Conservation (phyloP, 108 stramenopile genomes). For the Nitzschia sp. region DNA sequence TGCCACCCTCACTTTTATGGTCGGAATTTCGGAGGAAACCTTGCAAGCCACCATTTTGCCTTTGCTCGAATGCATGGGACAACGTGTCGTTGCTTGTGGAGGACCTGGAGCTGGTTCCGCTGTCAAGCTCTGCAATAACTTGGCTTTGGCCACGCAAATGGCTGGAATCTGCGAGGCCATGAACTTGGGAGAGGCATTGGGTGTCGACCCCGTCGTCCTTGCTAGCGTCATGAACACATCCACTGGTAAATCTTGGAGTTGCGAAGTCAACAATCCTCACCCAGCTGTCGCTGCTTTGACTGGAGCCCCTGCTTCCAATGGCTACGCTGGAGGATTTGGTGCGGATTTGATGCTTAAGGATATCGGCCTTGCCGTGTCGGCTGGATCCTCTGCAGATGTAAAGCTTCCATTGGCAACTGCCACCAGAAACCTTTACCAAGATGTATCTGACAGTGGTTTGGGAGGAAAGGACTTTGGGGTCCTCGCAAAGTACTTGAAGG, state of each 20-base stretch:
- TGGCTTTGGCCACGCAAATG: constrained; percentile 91
- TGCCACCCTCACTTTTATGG: constrained; percentile 93
- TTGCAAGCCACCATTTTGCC: constrained; percentile 50
- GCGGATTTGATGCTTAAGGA: constrained; percentile 86
- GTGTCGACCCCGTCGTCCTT: constrained; percentile 84
- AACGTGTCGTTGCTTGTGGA: constrained; percentile 75
- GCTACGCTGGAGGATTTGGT: constrained; percentile 78
- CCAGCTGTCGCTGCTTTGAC: constrained; percentile 53
- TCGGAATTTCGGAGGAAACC: constrained; percentile 58
- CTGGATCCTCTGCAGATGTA: constrained; percentile 53
- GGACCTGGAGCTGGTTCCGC: constrained; percentile 78
- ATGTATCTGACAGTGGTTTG: constrained; percentile 48
- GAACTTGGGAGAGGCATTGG: constrained; percentile 86
- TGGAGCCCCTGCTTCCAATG: constrained; percentile 62
- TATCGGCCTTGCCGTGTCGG: constrained; percentile 70
- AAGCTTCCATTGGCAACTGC: constrained; percentile 60
- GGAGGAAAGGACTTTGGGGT: constrained; percentile 77
- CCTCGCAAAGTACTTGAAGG: constrained; percentile 62
- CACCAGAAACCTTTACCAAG: constrained; percentile 61
- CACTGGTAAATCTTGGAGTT: constrained; percentile 92
- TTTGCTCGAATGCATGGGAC: constrained; percentile 74
- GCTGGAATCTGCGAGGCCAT: constrained; percentile 90
- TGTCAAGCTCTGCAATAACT: constrained; percentile 93
- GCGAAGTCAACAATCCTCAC: constrained; percentile 91
- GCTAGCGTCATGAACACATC: constrained; percentile 89